Evolutionary conservation across 352 stramenopile genomes (phyloP).

Genomic region (Phytophthora fragariaefolia): DNA sequence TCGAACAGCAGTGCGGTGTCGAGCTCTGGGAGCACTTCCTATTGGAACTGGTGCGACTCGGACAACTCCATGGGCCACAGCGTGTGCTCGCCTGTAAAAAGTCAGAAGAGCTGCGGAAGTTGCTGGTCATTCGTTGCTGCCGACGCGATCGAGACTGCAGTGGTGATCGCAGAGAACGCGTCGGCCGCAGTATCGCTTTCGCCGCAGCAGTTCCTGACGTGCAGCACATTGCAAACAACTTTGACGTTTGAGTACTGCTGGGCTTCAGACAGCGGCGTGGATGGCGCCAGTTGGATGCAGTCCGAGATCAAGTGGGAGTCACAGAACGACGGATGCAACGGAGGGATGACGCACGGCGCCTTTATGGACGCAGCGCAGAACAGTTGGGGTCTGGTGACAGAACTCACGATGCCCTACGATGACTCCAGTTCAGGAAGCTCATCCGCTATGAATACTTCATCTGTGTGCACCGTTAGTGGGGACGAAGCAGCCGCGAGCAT

Average conservation of each 20-base stretch:
- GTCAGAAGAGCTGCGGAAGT: constrained; percentile 80
- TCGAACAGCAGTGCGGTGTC: constrained; percentile 31
- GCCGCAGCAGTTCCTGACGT: constrained; percentile 81
- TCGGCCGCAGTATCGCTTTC: constrained; percentile 66
- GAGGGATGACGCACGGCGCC: constrained; percentile 83
- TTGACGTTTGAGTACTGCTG: constrained; percentile 85
- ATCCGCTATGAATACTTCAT: constrained; percentile 35
- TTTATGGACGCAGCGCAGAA: constrained; percentile 79
- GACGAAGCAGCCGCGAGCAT: constrained; percentile 73
- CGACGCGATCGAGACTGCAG: constrained; percentile 82
- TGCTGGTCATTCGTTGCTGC: constrained; percentile 85
- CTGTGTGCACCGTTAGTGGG: constrained; percentile 40
- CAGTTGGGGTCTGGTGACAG: constrained; percentile 66
- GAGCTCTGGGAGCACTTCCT: constrained; percentile 27
- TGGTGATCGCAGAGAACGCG: constrained; percentile 70
- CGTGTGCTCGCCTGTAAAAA: constrained; percentile 80
- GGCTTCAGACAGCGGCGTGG: constrained; percentile 51
- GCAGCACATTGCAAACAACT: constrained; percentile 67
- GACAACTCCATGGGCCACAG: constrained; percentile 62
- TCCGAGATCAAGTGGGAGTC: constrained; percentile 80
- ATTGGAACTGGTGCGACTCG: constrained; percentile 80
- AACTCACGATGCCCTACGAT: constrained; percentile 79
- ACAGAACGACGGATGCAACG: constrained; percentile 77
- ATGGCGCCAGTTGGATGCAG: constrained; percentile 65
- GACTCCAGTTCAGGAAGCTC: constrained; percentile 48